Base-by-base conservation (phyloP, 495 filamentous ascomycete species). In the Neohortaea acidophila region DNA sequence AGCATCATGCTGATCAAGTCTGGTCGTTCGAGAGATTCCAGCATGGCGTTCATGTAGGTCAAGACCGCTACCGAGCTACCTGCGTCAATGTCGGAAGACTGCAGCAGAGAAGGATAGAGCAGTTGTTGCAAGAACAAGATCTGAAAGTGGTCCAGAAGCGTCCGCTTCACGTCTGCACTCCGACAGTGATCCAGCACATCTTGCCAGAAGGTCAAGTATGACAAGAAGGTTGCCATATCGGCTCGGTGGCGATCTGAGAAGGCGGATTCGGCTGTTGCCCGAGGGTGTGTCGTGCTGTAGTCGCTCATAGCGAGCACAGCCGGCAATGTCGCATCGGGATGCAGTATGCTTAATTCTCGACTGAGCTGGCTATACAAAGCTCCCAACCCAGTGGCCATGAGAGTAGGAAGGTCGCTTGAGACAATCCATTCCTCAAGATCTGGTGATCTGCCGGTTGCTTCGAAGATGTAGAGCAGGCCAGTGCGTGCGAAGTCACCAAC, bases 401-500 rank as follows among this genome's bases (percentile, higher is more conserved):
- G 57, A 0, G 91, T 94, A 1, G 91, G 86, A 26, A 99, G 67
- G 55, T 99, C 91, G 55, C 87, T 94, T 52, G 92, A 84, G 32
- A 96, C 83, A 33, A 99, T 75, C 89, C 89, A 99, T 50, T 81
- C 78, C 59, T 96, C 91, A 33, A 99, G 57, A 27, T 72, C 67
- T 22, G 75, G 68, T 0, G 84, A 91, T 37, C 73, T 76, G 1
- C 83, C 86, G 1, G 87, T 84, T 2, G 83, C 80, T 58, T 96
- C 89, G 46, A 96, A 91, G 41, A 99, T 77, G 55, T 99, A 96
- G 6, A 99, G 69, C 34, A 99, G 59, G 0, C 89, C 89, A 0
- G 87, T 99, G 34, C 89, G 69, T n/a, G 91, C 87, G 62, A 99
- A 99, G 57, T 99, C 89, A 17, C 89, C 89, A 14, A 86, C 76